Percentiles rank a stretch among this genome's conserved stretches.
These are phyloP conservation scores for Bombardia bombarda DNA, from an alignment of 495 filamentous ascomycete species.

Conservation along the genomic window DNA sequence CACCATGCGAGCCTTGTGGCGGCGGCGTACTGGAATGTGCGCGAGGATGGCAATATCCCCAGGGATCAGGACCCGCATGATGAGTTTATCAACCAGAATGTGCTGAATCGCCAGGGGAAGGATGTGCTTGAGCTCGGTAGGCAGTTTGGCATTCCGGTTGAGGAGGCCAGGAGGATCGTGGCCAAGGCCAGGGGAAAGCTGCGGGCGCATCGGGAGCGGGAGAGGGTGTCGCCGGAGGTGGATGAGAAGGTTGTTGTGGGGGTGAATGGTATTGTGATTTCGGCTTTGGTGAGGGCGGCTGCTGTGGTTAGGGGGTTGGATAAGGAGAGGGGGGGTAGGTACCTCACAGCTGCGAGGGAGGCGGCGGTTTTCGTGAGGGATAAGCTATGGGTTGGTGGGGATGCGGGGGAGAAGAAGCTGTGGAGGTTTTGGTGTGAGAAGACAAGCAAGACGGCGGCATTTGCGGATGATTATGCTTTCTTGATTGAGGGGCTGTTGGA, in stretches of 20 bases:
- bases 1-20: conserved; percentile 63
- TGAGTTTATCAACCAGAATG: conserved; percentile 84
- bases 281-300: conserved; percentile 66
- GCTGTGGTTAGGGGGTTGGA: conserved; percentile 57
- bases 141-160: conserved; percentile 67
- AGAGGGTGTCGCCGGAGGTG: conserved; percentile 68
- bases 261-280: conserved; percentile 89
- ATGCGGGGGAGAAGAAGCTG: conserved; percentile 40
- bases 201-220: conserved; percentile 61
- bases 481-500: conserved; percentile 76
- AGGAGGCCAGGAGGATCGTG: conserved; percentile 67
- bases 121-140: conserved; percentile 60
- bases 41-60: conserved; percentile 83
- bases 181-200: conserved; percentile 60
- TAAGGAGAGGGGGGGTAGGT: conserved; percentile 43
- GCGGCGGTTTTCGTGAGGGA: conserved; percentile 69
- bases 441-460: conserved; percentile 59
- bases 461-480: conserved; percentile 95
- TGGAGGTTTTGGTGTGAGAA: conserved; percentile 73
- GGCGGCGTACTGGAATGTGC: conserved; percentile 79
- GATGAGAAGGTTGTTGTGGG: conserved; percentile 87
- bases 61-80: conserved; percentile 80
- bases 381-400: conserved; percentile 60
- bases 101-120: conserved; percentile 35
- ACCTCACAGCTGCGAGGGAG: conserved; percentile 54